phyloP scores from a whole-genome alignment of 164 flowering plant genomes.

The Chimonanthus salicifolius region DNA sequence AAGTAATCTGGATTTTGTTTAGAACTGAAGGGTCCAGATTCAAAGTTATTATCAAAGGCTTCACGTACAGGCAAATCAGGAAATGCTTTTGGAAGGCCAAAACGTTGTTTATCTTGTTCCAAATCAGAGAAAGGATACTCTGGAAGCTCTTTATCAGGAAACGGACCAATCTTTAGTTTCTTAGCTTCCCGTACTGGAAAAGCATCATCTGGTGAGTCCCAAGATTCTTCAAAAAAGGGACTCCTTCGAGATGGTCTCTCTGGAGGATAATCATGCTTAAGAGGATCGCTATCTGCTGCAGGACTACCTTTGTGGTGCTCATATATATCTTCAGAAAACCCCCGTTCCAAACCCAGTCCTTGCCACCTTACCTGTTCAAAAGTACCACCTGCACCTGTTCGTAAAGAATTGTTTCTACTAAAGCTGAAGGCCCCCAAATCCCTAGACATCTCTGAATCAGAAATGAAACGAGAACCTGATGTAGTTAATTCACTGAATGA shows the following conservation, averaged over 20 bases:
- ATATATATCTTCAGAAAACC: constrained; percentile 33
- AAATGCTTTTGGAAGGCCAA: constrained; percentile 23
- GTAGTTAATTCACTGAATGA: constrained; percentile 27
- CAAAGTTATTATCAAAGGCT: constrained; percentile 31
- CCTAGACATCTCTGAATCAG: constrained; percentile 40
- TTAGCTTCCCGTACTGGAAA: constrained; percentile 45
- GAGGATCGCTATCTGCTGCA: constrained; percentile 32
- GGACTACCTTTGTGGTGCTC: constrained; percentile 39
- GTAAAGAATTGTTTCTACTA: constrained; percentile 30
- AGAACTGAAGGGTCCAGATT: constrained; percentile 30
- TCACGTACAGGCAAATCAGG: constrained; percentile 37
- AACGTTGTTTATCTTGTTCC: constrained; percentile 35
- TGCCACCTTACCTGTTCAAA: constrained; percentile 41
- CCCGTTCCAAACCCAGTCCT: constrained; percentile 33
- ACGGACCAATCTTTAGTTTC: constrained; percentile 49
- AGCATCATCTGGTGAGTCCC: constrained; percentile 71
- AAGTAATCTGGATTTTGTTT: constrained; percentile 30
- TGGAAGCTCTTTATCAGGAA: constrained; percentile 63
- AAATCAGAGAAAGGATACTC: constrained; percentile 59
- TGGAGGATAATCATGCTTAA: constrained; percentile 40
- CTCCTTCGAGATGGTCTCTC: constrained; percentile 31
- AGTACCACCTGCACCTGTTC: constrained; percentile 31
- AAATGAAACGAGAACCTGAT: constrained; percentile 37
- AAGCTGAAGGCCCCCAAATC: constrained; percentile 36
- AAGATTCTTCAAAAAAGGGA: constrained; percentile 47